A percentile compares a stretch with the other conserved stretches of the same genome.
phyloP scores from a whole-genome alignment of 768 basidiomycete species.

The Tricholoma hemisulphureum region DNA sequence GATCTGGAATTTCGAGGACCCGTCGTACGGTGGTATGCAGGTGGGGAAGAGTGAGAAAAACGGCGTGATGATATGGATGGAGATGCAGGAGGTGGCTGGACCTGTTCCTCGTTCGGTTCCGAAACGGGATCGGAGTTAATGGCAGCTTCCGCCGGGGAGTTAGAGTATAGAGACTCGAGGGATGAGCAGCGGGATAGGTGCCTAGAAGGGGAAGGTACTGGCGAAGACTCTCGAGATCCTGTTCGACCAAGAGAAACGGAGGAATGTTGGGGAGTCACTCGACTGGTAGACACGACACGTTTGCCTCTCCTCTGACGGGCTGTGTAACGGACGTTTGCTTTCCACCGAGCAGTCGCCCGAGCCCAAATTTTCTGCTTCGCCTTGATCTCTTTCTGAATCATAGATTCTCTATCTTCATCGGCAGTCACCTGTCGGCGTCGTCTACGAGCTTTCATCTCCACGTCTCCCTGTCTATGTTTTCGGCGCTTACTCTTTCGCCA shows the following conservation, averaged over 20 bases:
- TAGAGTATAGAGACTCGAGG: constrained; percentile 17
- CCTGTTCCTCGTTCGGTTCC: constrained; percentile 16
- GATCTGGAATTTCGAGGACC: constrained; percentile 10
- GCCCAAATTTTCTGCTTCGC: constrained; percentile 61
- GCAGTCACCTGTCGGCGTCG: constrained; percentile 17
- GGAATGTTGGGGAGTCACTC: constrained; percentile 28
- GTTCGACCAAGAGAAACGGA: constrained; percentile 15
- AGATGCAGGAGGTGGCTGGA: constrained; percentile 2
- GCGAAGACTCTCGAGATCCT: constrained; percentile 6
- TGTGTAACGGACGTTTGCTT: constrained; percentile 56
- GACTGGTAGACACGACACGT: constrained; percentile 25
- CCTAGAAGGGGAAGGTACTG: constrained; percentile 14
- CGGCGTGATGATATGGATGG: constrained; percentile 12
- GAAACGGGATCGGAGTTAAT: not conserved
- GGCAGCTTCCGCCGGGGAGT: not conserved
- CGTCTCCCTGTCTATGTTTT: constrained; percentile 39
- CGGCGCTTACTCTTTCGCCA: constrained; percentile 49
- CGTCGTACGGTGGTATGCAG: constrained; percentile 43
- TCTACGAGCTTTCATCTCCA: constrained; percentile 47
- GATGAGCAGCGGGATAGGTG: constrained; percentile 32
- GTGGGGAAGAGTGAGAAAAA: constrained; percentile 32
- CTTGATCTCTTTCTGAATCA: constrained; percentile 45
- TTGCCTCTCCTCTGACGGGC: constrained; percentile 57
- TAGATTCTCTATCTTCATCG: constrained; percentile 31
- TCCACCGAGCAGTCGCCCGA: constrained; percentile 68